Conservation (phyloP, 108 stramenopile species). For the Thalassiosira profunda region DNA sequence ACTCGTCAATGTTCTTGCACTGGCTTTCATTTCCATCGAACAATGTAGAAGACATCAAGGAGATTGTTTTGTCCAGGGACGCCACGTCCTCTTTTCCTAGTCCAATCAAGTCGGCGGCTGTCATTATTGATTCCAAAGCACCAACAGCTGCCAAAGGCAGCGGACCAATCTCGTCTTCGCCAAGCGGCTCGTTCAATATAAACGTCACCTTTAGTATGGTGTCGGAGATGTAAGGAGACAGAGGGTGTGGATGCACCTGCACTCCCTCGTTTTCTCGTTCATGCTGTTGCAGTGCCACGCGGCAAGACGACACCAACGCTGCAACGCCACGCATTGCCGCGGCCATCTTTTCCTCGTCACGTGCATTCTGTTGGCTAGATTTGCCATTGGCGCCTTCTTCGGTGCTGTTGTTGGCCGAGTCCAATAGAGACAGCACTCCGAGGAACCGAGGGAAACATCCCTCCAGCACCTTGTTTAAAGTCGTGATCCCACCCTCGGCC, state of each 20-base stretch:
- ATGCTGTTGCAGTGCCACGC: conserved; percentile 49
- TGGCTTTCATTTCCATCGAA: neutral
- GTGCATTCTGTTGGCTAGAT: neutral
- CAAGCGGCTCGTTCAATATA: conserved; percentile 8
- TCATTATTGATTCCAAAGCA: conserved; percentile 62
- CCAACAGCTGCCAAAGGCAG: conserved; percentile 46
- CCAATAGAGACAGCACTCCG: conserved; percentile 13
- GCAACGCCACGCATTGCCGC: conserved; percentile 75
- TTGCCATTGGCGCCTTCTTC: neutral
- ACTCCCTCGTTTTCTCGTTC: conserved; percentile 51
- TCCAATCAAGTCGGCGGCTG: conserved; percentile 25
- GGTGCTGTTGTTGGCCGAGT: conserved; percentile 21
- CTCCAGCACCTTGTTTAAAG: conserved; percentile 61
- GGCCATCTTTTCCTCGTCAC: conserved; percentile 53
- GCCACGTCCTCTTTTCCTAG: conserved; percentile 27
- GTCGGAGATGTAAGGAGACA: conserved; percentile 43
- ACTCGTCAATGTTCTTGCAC: conserved; percentile 6
- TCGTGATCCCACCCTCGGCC: conserved; percentile 66
- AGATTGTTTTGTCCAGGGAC: conserved; percentile 10
- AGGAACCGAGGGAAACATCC: conserved; percentile 52
- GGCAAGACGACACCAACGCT: conserved; percentile 73
- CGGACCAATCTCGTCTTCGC: conserved; percentile 10
- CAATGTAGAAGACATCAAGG: conserved; percentile 26
- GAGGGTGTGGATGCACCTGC: conserved; percentile 73
- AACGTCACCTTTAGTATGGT: conserved; percentile 36